A percentile compares a stretch with the other conserved stretches of the same genome.
These are phyloP conservation scores for Coprinopsis cinerea DNA, from an alignment of 768 basidiomycete species.

Conservation along the genomic window DNA sequence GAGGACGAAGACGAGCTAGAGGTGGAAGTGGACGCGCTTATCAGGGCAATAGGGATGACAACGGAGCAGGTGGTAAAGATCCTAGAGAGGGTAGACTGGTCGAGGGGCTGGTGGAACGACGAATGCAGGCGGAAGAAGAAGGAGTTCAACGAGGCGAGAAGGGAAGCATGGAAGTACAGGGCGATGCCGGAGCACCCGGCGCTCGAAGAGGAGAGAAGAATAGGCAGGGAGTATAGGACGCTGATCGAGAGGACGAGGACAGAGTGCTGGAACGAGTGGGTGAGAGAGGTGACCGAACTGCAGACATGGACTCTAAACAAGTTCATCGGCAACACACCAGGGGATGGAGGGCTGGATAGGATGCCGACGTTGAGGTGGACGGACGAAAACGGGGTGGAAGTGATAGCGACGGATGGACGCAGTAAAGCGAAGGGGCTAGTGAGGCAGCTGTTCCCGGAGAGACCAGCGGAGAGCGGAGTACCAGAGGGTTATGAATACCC, in stretches of 20 bases:
- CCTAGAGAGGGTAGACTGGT: conserved; percentile 20
- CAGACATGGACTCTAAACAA: conserved; percentile 21
- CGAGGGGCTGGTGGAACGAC: conserved; percentile 22
- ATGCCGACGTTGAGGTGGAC: conserved; percentile 19
- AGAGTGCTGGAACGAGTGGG: conserved; percentile 23
- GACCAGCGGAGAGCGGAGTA: not conserved
- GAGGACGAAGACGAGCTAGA: not conserved
- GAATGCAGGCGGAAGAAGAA: conserved; percentile 20
- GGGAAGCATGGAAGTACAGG: conserved; percentile 5
- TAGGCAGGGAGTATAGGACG: conserved; percentile 14
- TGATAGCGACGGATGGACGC: conserved; percentile 19
- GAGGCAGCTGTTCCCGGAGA: conserved; percentile 24
- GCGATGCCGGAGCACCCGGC: conserved; percentile 18
- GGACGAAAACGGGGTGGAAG: not conserved
- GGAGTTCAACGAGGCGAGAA: conserved; percentile 13
- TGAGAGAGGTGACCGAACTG: conserved; percentile 14
- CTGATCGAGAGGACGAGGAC: conserved; percentile 18
- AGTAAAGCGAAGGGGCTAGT: conserved; percentile 19
- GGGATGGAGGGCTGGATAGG: conserved; percentile 21
- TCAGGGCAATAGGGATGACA: conserved; percentile 7
- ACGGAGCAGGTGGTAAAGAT: conserved; percentile 8
- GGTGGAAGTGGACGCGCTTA: conserved; percentile 9
- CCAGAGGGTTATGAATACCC: conserved; percentile 20
- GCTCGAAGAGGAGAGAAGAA: conserved; percentile 13
- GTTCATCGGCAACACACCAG: conserved; percentile 14